Evolutionary conservation across 352 stramenopile species (phyloP).

Genomic region (Aphanomyces invadans): DNA sequence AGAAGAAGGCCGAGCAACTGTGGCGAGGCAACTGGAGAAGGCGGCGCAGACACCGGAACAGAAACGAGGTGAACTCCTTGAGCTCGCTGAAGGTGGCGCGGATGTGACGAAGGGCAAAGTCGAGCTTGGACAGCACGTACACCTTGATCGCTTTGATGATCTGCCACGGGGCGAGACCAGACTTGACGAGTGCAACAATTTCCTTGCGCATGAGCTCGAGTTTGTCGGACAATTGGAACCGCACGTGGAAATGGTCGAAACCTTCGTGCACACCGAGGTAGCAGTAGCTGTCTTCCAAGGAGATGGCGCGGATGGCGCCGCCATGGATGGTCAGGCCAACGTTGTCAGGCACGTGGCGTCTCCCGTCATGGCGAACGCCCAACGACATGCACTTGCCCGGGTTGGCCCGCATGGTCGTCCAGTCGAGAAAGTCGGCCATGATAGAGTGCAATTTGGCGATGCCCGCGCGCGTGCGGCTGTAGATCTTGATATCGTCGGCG

Average conservation of each 20-base stretch:
- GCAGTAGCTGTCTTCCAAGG: no score
- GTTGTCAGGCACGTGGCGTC: no score
- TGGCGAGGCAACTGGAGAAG: neutral
- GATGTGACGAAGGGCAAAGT: constrained; percentile 8
- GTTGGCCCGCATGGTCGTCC: neutral
- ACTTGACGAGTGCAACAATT: neutral
- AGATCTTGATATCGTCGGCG: neutral
- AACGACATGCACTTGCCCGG: no score
- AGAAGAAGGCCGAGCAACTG: no score
- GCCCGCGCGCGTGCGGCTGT: neutral
- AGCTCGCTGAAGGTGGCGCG: neutral
- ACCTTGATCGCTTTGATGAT: constrained; percentile 23
- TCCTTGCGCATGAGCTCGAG: neutral
- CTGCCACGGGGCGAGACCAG: constrained; percentile 2
- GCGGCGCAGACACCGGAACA: neutral
- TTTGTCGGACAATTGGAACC: neutral
- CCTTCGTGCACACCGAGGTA: neutral
- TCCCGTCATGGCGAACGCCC: no score
- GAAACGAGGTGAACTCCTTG: neutral
- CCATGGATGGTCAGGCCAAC: no score
- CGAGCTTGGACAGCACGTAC: constrained; percentile 8
- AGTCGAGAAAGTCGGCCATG: neutral
- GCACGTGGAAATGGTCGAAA: neutral
- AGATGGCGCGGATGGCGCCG: no score
- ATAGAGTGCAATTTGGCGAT: neutral